Percentiles rank a stretch among this genome's conserved stretches.
Evolutionary conservation across 1,284 basidiomycete species (phyloP).

Genomic region (Agroathelia rolfsii): DNA sequence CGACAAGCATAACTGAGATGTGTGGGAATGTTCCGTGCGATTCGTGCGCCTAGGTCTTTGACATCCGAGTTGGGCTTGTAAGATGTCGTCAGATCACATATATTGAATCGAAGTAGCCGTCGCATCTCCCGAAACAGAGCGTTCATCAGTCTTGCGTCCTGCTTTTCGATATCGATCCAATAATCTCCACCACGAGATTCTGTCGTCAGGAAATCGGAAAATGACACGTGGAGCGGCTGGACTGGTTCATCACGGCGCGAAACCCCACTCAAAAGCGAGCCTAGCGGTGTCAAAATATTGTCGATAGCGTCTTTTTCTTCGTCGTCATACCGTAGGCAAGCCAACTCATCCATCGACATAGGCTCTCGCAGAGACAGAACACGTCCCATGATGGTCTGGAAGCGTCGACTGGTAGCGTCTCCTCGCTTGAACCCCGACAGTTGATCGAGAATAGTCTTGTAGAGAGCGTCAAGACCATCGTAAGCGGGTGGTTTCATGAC

Average conservation of each 20-base stretch:
- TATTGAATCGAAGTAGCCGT: slow-evolving; percentile 21
- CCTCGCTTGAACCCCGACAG: too few species aligned
- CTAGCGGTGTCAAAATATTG: slow-evolving; percentile 1
- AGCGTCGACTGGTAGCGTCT: too few species aligned
- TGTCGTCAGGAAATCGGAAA: slow-evolving; percentile 9
- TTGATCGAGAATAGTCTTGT: too few species aligned
- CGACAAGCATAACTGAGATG: slow-evolving; percentile 17
- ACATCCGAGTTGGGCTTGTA: slow-evolving; percentile 15
- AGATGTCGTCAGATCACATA: slow-evolving; percentile 19
- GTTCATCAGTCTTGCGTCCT: slow-evolving; percentile 10
- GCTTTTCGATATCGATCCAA: slow-evolving; percentile 4
- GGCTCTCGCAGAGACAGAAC: too few species aligned
- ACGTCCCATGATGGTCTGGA: too few species aligned
- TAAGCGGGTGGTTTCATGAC: too few species aligned
- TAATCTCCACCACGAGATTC: slow-evolving; percentile 4
- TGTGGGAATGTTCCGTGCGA: slow-evolving; percentile 11
- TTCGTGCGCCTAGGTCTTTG: slow-evolving; percentile 6
- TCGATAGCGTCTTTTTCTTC: too few species aligned
- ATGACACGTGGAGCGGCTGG: slow-evolving; percentile 9
- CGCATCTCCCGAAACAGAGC: slow-evolving; percentile 15
- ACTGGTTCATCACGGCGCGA: not conserved
- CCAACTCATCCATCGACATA: too few species aligned
- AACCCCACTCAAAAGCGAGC: slow-evolving; percentile 5
- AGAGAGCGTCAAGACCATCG: too few species aligned
- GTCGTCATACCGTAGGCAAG: too few species aligned